Percentiles rank a stretch among this genome's conserved stretches.
phyloP scores from a whole-genome alignment of 306 rosid species.

The Pyrus pyrifolia region DNA sequence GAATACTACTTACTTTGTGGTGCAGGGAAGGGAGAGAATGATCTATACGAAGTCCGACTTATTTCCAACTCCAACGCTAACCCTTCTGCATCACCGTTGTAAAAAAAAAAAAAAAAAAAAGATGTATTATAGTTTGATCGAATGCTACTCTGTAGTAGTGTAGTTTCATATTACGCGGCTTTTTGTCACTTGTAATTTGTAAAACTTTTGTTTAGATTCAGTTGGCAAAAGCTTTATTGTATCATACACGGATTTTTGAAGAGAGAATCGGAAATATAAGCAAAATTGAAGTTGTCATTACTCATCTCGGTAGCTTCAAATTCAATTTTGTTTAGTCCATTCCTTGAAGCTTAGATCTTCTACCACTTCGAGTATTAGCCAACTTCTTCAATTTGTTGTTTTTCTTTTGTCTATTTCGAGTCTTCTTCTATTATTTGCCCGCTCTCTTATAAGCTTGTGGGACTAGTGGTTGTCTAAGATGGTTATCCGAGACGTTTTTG shows the following conservation, averaged over 20 bases:
- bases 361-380: too few relatives aligned
- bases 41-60: constrained; percentile 72
- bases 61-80: constrained; percentile 56
- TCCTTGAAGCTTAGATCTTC: too few relatives aligned
- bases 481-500: too few relatives aligned
- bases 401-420: too few relatives aligned
- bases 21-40: constrained; percentile 65
- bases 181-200: constrained; percentile 35
- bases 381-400: not conserved
- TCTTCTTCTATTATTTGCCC: too few relatives aligned
- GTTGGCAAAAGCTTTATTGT: constrained; percentile 14
- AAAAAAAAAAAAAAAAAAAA: not conserved
- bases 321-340: not conserved
- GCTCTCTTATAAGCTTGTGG: too few relatives aligned
- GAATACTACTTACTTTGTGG: constrained; percentile 3
- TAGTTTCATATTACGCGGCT: constrained; percentile 20
- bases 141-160: constrained; percentile 20
- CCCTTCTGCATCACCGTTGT: constrained; percentile 33
- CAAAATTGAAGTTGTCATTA: not conserved
- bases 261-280: constrained; percentile 2
- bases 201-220: constrained; percentile 27
- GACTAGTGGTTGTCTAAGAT: not conserved
- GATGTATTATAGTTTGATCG: constrained; percentile 15
- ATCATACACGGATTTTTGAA: constrained; percentile 30
- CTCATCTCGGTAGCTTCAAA: not conserved